Conservation (phyloP, 1,284 basidiomycete species). For the Rhodofomes roseus region DNA sequence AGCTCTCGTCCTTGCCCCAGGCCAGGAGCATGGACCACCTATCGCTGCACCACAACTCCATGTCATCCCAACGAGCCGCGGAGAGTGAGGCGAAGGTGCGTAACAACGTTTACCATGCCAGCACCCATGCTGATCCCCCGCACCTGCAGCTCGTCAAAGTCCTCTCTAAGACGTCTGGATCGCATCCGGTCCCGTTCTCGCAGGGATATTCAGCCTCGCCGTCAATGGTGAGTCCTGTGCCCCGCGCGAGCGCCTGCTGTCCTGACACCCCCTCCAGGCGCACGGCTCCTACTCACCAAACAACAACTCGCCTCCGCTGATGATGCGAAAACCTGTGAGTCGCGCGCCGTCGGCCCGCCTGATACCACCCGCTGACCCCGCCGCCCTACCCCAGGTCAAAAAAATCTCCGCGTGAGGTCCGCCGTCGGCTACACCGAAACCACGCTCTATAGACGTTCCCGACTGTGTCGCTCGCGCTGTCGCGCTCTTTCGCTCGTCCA, state of each 20-base stretch:
- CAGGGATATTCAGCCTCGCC: slow-evolving; percentile 14
- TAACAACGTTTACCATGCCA: not conserved
- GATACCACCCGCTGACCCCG: slow-evolving; percentile 3
- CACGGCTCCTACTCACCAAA: slow-evolving; percentile 20
- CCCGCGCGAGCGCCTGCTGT: not conserved
- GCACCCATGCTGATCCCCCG: slow-evolving; percentile 11
- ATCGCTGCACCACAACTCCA: slow-evolving; percentile 60
- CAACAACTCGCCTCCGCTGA: slow-evolving; percentile 27
- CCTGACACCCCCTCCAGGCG: not conserved
- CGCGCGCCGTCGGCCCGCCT: not conserved
- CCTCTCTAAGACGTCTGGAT: slow-evolving; percentile 24
- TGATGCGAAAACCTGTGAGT: slow-evolving; percentile 35
- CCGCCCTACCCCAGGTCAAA: slow-evolving; percentile 18
- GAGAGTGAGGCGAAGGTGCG: slow-evolving; percentile 73
- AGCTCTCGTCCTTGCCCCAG: slow-evolving; percentile 62
- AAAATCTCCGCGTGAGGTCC: slow-evolving; percentile 20
- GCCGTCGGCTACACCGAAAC: slow-evolving; percentile 1
- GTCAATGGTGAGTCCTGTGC: slow-evolving; percentile 13
- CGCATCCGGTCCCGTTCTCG: slow-evolving; percentile 13
- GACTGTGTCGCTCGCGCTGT: not conserved
- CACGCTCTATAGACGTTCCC: slow-evolving; percentile 12
- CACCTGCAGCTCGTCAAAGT: slow-evolving; percentile 26
- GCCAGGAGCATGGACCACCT: slow-evolving; percentile 65
- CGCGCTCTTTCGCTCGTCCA: not conserved
- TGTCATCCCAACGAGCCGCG: slow-evolving; percentile 60